A percentile compares a stretch with the other conserved stretches of the same genome.
Evolutionary conservation across 2,329 filamentous ascomycete species (phyloP).

Genomic region (Aspergillus pseudoterreus): DNA sequence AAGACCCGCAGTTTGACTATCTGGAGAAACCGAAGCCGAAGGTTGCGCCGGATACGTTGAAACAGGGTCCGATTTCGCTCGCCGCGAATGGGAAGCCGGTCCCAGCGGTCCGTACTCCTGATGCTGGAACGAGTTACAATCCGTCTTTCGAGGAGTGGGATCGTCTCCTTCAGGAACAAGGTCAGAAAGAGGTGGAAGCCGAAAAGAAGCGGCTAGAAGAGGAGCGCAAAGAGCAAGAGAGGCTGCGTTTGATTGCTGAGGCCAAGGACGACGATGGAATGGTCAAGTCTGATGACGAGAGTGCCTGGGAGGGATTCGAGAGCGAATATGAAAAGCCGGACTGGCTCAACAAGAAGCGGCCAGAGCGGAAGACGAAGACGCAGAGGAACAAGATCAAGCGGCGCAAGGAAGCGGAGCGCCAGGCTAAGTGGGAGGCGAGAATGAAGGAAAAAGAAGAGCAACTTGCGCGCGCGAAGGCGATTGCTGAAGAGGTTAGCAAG

Average conservation of each 20-base stretch:
- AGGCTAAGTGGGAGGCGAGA: constrained; percentile 69
- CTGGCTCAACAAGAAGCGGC: constrained; percentile 66
- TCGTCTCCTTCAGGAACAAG: constrained; percentile 67
- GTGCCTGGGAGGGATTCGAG: constrained; percentile 85
- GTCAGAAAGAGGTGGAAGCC: constrained; percentile 71
- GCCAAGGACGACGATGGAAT: constrained; percentile 73
- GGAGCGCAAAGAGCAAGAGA: constrained; percentile 64
- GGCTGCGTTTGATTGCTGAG: constrained; percentile 66
- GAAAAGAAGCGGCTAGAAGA: constrained; percentile 71
- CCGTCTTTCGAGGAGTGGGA: constrained; percentile 85
- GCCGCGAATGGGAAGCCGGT: constrained; percentile 76
- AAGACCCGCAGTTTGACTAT: constrained; percentile 60
- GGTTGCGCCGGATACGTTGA: constrained; percentile 71
- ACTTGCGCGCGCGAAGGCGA: constrained; percentile 65
- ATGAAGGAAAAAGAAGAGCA: constrained; percentile 72
- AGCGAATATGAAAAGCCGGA: constrained; percentile 71
- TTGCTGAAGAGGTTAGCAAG: constrained; percentile 52
- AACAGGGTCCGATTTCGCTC: constrained; percentile 73
- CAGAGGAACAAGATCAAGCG: constrained; percentile 86
- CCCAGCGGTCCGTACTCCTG: constrained; percentile 73
- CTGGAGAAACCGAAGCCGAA: constrained; percentile 62
- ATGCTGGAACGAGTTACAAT: constrained; percentile 88
- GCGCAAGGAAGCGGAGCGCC: constrained; percentile 80
- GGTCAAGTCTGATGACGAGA: constrained; percentile 78
- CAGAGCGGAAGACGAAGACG: constrained; percentile 77